A percentile compares a stretch with the other conserved stretches of the same genome.
Evolutionary conservation across 768 basidiomycete genomes (phyloP).

Genomic region (Hydnum rufescens): DNA sequence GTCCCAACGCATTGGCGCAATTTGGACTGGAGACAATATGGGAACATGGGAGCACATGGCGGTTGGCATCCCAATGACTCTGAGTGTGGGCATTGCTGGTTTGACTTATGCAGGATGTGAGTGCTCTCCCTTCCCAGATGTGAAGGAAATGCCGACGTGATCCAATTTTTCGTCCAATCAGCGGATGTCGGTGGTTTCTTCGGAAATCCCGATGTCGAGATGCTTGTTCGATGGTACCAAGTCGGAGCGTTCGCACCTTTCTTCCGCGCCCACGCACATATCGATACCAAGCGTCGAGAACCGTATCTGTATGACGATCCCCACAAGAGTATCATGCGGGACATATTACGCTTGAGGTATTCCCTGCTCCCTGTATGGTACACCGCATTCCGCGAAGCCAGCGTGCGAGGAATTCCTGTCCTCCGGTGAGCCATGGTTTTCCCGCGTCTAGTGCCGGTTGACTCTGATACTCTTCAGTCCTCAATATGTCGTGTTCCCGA

Average conservation of each 20-base stretch:
- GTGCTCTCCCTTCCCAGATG: slow-evolving; percentile 17
- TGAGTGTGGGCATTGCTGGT: slow-evolving; percentile 73
- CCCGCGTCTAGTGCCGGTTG: neutral
- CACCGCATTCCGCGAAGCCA: slow-evolving; percentile 85
- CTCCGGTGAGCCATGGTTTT: slow-evolving; percentile 36
- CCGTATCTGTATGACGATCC: slow-evolving; percentile 85
- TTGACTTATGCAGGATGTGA: slow-evolving; percentile 82
- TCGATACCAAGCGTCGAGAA: slow-evolving; percentile 94
- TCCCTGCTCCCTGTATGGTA: slow-evolving; percentile 86
- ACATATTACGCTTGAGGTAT: slow-evolving; percentile 67
- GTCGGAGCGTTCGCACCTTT: slow-evolving; percentile 90
- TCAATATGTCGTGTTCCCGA: slow-evolving; percentile 88
- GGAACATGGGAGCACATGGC: slow-evolving; percentile 97
- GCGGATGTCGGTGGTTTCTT: slow-evolving; percentile 99
- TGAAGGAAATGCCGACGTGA: slow-evolving; percentile 4
- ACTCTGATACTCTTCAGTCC: slow-evolving; percentile 32
- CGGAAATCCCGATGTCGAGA: slow-evolving; percentile 84
- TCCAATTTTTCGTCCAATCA: slow-evolving; percentile 18
- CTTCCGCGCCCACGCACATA: slow-evolving; percentile 96
- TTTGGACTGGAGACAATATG: slow-evolving; percentile 98
- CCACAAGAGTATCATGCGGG: slow-evolving; percentile 62
- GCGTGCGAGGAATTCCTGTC: slow-evolving; percentile 61
- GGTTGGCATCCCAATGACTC: slow-evolving; percentile 81
- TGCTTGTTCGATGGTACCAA: slow-evolving; percentile 94
- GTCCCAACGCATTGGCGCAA: slow-evolving; percentile 86